A percentile compares a stretch with the other conserved stretches of the same genome.
Evolutionary conservation across 2,329 filamentous ascomycete genomes (phyloP).

Genomic region (Diaporthe helianthi): DNA sequence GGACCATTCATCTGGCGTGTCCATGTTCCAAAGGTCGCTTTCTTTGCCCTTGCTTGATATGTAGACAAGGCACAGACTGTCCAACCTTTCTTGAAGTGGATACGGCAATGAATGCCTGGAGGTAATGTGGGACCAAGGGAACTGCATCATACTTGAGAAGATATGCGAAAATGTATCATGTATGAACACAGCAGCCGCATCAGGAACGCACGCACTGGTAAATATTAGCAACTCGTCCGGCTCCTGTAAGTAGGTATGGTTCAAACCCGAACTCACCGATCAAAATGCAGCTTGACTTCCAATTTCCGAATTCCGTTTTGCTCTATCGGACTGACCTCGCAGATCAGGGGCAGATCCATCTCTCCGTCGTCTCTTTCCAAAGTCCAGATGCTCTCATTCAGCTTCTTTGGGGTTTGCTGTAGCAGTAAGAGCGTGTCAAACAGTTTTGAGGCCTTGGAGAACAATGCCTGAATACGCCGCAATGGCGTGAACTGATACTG

Average conservation of each 20-base stretch:
- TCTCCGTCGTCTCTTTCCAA: slow-evolving; percentile 62
- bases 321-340: slow-evolving; percentile 68
- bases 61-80: slow-evolving; percentile 14
- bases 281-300: slow-evolving; percentile 67
- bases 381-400: slow-evolving; percentile 64
- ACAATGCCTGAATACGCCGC: slow-evolving; percentile 69
- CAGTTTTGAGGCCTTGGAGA: slow-evolving; percentile 57
- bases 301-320: slow-evolving; percentile 59
- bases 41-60: background rate
- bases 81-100: slow-evolving; percentile 11
- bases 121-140: slow-evolving; percentile 30
- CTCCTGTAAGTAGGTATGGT: background rate
- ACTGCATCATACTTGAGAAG: slow-evolving; percentile 13
- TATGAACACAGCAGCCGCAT: slow-evolving; percentile 16
- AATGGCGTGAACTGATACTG: slow-evolving; percentile 78
- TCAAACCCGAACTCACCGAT: slow-evolving; percentile 47
- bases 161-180: slow-evolving; percentile 31
- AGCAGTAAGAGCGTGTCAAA: slow-evolving; percentile 85
- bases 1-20: slow-evolving; percentile 51
- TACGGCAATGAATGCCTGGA: slow-evolving; percentile 20
- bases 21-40: background rate
- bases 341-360: slow-evolving; percentile 81
- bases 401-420: slow-evolving; percentile 68
- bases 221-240: slow-evolving; percentile 29
- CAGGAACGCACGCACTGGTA: slow-evolving; percentile 33